phyloP scores from a whole-genome alignment of 768 basidiomycete genomes.

The Boletus rubropictus region DNA sequence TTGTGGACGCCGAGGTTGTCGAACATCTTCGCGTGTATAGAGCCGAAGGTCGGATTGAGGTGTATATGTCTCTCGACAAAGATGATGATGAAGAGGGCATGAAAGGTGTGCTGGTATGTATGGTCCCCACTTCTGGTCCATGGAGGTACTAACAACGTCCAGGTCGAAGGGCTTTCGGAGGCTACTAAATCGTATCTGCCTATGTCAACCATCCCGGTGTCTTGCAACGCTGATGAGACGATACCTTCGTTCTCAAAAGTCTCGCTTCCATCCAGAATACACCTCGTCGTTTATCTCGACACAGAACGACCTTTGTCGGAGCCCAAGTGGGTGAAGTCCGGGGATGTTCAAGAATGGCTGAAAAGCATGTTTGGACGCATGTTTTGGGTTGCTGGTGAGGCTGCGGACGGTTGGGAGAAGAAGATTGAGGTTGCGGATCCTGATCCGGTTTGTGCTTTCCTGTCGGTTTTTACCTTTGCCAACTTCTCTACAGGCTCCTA shows the following conservation, averaged over 20 bases:
- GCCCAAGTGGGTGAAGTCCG: constrained; percentile 94
- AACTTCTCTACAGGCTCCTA: constrained; percentile 62
- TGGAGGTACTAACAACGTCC: constrained; percentile 9
- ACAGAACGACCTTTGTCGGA: constrained; percentile 85
- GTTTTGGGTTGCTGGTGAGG: constrained; percentile 81
- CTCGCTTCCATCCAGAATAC: constrained; percentile 47
- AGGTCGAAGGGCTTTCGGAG: constrained; percentile 76
- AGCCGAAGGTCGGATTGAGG: constrained; percentile 80
- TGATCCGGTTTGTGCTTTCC: constrained; percentile 70
- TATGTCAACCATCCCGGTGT: constrained; percentile 41
- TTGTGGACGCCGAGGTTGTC: constrained; percentile 85
- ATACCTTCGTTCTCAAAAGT: constrained; percentile 69
- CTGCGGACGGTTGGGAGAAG: constrained; percentile 89
- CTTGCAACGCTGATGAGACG: constrained; percentile 49
- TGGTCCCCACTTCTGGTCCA: constrained; percentile 2
- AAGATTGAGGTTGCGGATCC: constrained; percentile 91
- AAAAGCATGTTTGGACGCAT: constrained; percentile 81
- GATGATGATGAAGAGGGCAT: constrained; percentile 51
- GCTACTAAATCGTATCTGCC: constrained; percentile 64
- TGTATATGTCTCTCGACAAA: constrained; percentile 55
- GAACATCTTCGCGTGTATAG: constrained; percentile 76
- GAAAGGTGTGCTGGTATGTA: constrained; percentile 71
- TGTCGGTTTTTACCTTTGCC: background rate
- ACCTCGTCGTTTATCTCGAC: constrained; percentile 77
- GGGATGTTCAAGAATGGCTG: constrained; percentile 92